Conservation (phyloP, 2,329 filamentous ascomycete species). For the Akanthomyces dipterigenus region DNA sequence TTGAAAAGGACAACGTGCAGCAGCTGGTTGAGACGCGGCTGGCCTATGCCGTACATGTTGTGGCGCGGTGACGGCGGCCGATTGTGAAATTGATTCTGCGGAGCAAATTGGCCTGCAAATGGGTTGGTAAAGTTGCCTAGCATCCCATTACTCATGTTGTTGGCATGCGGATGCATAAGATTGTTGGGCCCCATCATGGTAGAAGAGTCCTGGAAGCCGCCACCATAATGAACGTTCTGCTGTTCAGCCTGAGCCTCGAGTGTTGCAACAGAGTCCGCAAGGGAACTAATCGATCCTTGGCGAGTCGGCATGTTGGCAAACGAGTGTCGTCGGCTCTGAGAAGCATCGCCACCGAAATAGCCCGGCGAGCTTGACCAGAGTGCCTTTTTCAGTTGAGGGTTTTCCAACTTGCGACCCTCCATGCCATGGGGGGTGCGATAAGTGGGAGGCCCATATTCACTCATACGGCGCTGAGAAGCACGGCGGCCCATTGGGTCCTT, state of each 20-base stretch:
- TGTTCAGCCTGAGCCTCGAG: constrained; percentile 42
- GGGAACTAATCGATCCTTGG: constrained; percentile 56
- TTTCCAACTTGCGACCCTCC: constrained; percentile 58
- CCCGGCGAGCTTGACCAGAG: constrained; percentile 68
- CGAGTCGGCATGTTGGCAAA: constrained; percentile 64
- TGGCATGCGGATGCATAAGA: not conserved
- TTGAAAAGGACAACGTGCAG: constrained; percentile 95
- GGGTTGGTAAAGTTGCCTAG: constrained; percentile 26
- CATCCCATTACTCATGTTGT: constrained; percentile 19
- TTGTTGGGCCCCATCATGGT: constrained; percentile 22
- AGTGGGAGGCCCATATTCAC: constrained; percentile 43
- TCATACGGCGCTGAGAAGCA: constrained; percentile 46
- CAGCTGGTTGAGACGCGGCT: constrained; percentile 59
- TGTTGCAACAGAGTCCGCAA: constrained; percentile 43
- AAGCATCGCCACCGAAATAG: constrained; percentile 56
- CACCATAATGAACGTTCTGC: constrained; percentile 33
- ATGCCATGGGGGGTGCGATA: constrained; percentile 43
- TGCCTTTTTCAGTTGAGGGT: constrained; percentile 51
- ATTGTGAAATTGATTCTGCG: constrained; percentile 38
- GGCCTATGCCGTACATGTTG: constrained; percentile 53
- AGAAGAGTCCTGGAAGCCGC: constrained; percentile 31
- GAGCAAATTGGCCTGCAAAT: constrained; percentile 41
- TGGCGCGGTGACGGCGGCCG: constrained; percentile 56
- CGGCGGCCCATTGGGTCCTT: constrained; percentile 42
- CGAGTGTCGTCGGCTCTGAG: constrained; percentile 73